Base-by-base conservation (phyloP, 345 rosid genomes). In the Microthlaspi erraticum region DNA sequence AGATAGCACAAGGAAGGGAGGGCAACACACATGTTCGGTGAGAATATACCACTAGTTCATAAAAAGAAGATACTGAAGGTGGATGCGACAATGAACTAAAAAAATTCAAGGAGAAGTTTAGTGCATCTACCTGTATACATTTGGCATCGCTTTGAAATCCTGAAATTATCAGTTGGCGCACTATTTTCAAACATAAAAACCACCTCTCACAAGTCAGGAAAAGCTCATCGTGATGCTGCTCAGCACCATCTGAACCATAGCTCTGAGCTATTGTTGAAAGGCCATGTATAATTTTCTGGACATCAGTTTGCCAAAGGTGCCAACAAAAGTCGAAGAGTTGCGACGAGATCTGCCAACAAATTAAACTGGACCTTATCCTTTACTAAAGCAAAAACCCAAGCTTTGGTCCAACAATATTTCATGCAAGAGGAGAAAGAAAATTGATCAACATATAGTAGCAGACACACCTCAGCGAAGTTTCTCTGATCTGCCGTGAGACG, bases 241-340 rank as follows among this genome's bases (percentile, higher is more conserved):
- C 86, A 19, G 66, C 50, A 66, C 83, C 66, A 82, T 80, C 83
- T 61, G 88, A 63, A 74, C 77, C 81, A 75, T 75, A 81, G 84
- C 74, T 76, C 77, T 83, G 88, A 52, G 77, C 56, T 73, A 88
- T 82, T 26, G 87, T 64, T n/a, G 90, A 82, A 75, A 94, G 88
- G 51, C 95, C 91, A 59, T 68, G 84, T 63, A 89, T 79, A 74
- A 94, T 94, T 33, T 87, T 83, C 78, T 89, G 94, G 72, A 87
- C 85, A 84, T 94, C 97, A 72, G 84, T 89, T 78, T 91, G 91
- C 99, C 99, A 94, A 58, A 94, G 95, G 81, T 76, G 88, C 95
- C 97, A 94, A 82, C 95, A 70, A 74, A 83, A 88, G 72, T 87
- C 87, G 71, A 94, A 89, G 68, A 91, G 79, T 73, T 85, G 96